Evolutionary conservation across 2,329 filamentous ascomycete genomes (phyloP), one percentile per base, ranked within the genome.

Genomic region (Aspergillus sp.): DNA sequence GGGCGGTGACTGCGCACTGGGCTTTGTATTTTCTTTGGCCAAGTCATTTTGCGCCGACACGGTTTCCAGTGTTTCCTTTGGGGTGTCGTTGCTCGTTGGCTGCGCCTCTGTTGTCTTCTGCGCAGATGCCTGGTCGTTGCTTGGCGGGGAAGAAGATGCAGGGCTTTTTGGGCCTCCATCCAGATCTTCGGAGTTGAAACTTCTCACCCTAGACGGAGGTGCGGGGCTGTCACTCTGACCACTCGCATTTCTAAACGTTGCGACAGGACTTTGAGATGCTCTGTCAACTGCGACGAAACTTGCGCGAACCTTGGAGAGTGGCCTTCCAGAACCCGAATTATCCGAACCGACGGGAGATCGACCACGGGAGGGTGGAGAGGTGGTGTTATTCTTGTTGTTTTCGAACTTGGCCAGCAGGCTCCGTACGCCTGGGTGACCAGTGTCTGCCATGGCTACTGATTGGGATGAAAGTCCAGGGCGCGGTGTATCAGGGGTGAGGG

Each of bases 331-430:
- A 46, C 56, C 66, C 48, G 65, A 65, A 52, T 64, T 64, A 52
- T 67, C 66, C 31, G 68, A 69, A 27, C 59, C 62, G 44, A 75
- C 80, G 42, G 84, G 84, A 45, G 83, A 85, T 65, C 85, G 77
- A 48, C 85, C 86, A 71, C 85, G 76, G 51, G 85, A 83, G 11
- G 82, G 81, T 52, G 82, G 78, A 56, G 78, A 83, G 45, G 74
- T 72, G 53, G 81, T 57, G 37, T 52, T 81, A 49, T 73, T 73
- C 54, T 81, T 78, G 63, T 77, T 79, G 67, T 81, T 86, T 74
- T 90, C 86, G 65, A 90, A 90, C 77, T 87, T 88, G 60, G 86
- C 86, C 57, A 85, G 77, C 53, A 90, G 79, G 70, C 86, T 87
- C 70, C 77, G 83, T 60, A 88, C 84, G 60, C 79, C 82, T 26